Base-by-base conservation (phyloP, 148 eudicot species). In the Hydrangea macrophylla region DNA sequence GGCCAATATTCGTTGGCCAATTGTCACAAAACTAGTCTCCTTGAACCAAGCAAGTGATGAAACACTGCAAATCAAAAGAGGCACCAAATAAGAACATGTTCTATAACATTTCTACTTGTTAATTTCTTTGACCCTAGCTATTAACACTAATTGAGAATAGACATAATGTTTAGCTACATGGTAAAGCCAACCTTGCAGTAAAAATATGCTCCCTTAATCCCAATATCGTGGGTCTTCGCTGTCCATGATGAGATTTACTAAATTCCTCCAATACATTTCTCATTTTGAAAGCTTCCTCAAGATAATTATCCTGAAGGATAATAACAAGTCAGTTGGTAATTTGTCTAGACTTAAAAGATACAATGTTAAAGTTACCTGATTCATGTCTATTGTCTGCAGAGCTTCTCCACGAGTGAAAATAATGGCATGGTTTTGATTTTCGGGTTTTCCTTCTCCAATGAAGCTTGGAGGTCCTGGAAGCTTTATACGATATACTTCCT, bases 401-500 rank as follows among this genome's bases (percentile, higher is more conserved):
- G 97, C 99, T 82, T 94, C 99, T 78, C 99, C 99, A 62, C 99
- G 97, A 57, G 99, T 94, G 73, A 94, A 94, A 75, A 94, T 85
- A 64, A 94, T 90, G 55, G 99, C 99, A 87, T 94, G 97, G 79
- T 94, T 94, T 80, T 94, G 99, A 80, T 94, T 94, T 76, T 94
- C 99, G 62, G 99, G 97, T 76, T 94, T 94, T 18, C 99, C 99
- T 85, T 94, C 99, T 70, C 99, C 99, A 56, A 94, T 87, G 61
- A 77, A 84, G 51, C 88, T 81, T 26, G 99, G 97, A 53, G 86
- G 84, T 37, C 99, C 99, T 20, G 99, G 99, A 74, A 94, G 93
- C 90, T 89, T 94, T 81, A 94, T 94, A 32, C 99, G 96, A 64
- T 94, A 94, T 80, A 94, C 91, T 94, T 94, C 99, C 99, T 94